A percentile compares a stretch with the other conserved stretches of the same genome.
phyloP scores from a whole-genome alignment of 2,329 filamentous ascomycete species.

The Alternaria solani region DNA sequence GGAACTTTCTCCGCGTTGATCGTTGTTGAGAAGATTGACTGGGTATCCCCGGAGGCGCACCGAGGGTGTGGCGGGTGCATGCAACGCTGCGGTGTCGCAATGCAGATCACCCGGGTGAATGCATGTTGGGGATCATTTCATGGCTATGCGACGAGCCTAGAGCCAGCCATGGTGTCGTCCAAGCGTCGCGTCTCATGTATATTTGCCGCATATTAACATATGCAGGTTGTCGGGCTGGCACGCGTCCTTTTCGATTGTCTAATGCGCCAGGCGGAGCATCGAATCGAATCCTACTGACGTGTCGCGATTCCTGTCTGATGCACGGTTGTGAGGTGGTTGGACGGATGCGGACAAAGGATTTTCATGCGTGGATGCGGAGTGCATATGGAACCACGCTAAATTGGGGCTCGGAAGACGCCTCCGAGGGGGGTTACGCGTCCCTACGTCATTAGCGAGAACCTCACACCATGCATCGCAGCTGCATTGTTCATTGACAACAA shows the following conservation, averaged over 20 bases:
- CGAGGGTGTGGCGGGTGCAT: background rate
- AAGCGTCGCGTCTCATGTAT: background rate
- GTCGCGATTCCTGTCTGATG: background rate
- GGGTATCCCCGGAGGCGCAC: slow-evolving; percentile 2
- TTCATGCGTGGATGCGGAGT: slow-evolving; percentile 5
- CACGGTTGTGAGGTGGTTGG: background rate
- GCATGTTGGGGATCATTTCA: background rate
- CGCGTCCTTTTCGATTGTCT: background rate
- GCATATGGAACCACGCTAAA: slow-evolving; percentile 1
- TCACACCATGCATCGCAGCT: slow-evolving; percentile 2
- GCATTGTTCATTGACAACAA: background rate
- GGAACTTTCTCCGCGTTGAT: background rate
- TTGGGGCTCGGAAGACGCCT: slow-evolving; percentile 4
- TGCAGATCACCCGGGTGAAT: slow-evolving; percentile 4
- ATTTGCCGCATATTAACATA: background rate
- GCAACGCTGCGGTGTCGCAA: background rate
- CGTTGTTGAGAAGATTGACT: background rate
- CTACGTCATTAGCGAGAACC: slow-evolving; percentile 10
- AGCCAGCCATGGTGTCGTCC: background rate
- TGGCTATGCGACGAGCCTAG: background rate
- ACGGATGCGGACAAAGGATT: background rate
- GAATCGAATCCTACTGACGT: background rate
- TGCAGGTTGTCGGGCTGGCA: background rate
- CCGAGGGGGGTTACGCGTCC: slow-evolving; percentile 4
- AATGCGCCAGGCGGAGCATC: background rate